Conservation (phyloP, 371 early-diverging fungal genomes). For the Mortierella sp. region DNA sequence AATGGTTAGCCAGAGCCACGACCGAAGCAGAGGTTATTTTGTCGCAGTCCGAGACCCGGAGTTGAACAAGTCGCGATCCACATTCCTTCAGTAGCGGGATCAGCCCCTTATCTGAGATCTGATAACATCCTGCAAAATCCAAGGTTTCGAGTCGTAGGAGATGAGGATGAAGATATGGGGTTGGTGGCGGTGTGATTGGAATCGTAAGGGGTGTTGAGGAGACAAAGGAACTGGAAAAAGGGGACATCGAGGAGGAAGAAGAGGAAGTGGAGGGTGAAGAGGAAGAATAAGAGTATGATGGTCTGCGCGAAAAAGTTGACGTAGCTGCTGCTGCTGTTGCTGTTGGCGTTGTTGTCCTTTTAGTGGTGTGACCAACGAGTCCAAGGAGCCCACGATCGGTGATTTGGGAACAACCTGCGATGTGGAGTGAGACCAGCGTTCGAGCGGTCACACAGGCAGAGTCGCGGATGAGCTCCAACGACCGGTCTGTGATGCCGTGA, state of each 20-base stretch:
- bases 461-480: slow-evolving; percentile 29
- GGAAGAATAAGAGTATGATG: background rate
- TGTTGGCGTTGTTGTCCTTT: background rate
- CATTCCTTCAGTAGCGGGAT: slow-evolving; percentile 34
- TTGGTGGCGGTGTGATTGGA: background rate
- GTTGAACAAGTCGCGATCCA: slow-evolving; percentile 37
- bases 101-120: slow-evolving; percentile 35
- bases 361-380: slow-evolving; percentile 14
- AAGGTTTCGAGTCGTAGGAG: slow-evolving; percentile 32
- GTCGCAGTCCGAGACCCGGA: slow-evolving; percentile 51
- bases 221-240: background rate
- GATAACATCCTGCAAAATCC: slow-evolving; percentile 50
- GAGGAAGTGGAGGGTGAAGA: background rate
- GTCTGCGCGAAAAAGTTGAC: background rate
- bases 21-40: slow-evolving; percentile 30
- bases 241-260: background rate
- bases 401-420: slow-evolving; percentile 54
- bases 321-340: background rate
- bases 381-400: slow-evolving; percentile 50
- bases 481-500: slow-evolving; percentile 45
- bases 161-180: background rate
- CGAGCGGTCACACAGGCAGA: slow-evolving; percentile 29
- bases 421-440: slow-evolving; percentile 44
- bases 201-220: background rate
- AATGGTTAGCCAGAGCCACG: slow-evolving; percentile 29